These are phyloP conservation scores for Hortiboletus rubellus DNA, from an alignment of 1,284 basidiomycete species.

Conservation along the genomic window DNA sequence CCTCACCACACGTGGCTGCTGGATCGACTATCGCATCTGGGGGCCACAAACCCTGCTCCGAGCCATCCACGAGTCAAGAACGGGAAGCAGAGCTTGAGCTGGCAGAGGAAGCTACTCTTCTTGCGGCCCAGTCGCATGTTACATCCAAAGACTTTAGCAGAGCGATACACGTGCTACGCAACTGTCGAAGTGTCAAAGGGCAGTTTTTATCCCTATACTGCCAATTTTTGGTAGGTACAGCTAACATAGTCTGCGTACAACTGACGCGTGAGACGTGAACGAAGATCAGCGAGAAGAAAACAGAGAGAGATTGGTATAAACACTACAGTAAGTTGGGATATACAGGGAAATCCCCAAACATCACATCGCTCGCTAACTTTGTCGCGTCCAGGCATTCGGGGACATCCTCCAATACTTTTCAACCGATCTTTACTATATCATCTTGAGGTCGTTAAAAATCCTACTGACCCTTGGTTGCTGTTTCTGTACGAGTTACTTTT, in stretches of 20 bases:
- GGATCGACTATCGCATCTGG: conserved; percentile 24
- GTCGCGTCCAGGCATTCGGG: conserved; percentile 59
- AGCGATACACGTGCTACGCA: conserved; percentile 63
- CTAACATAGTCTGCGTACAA: not conserved
- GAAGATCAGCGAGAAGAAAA: conserved; percentile 67
- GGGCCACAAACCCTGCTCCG: conserved; percentile 28
- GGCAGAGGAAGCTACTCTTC: conserved; percentile 66
- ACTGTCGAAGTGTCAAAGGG: conserved; percentile 69
- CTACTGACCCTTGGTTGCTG: conserved; percentile 79
- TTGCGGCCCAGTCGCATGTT: conserved; percentile 75
- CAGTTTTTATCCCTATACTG: conserved; percentile 81
- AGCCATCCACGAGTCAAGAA: conserved; percentile 28
- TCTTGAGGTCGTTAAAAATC: conserved; percentile 55
- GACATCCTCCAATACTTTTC: conserved; percentile 69
- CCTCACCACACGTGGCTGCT: conserved; percentile 38
- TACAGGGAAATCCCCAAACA: not conserved
- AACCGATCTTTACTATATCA: conserved; percentile 64
- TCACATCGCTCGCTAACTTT: not conserved
- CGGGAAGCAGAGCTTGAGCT: conserved; percentile 52
- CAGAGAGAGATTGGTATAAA: conserved; percentile 70
- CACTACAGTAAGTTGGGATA: conserved; percentile 57
- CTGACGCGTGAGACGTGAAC: not conserved
- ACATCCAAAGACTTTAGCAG: conserved; percentile 81
- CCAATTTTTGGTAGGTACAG: conserved; percentile 74
- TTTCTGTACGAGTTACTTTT: conserved; percentile 60